These are phyloP conservation scores for Chloranthus sessilifolius DNA, from an alignment of 164 flowering plant species.

Conservation along the genomic window DNA sequence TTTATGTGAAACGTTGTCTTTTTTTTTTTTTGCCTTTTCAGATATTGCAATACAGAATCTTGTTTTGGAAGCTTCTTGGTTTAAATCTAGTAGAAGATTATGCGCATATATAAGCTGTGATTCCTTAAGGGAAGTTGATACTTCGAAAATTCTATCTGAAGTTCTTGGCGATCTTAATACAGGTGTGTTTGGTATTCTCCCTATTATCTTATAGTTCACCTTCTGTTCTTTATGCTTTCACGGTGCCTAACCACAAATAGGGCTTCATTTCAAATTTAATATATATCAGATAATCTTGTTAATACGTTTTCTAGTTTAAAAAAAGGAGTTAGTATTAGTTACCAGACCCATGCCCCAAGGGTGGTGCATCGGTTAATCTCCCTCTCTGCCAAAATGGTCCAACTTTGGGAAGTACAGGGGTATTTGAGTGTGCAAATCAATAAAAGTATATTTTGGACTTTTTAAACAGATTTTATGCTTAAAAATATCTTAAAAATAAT, in stretches of 20 bases:
- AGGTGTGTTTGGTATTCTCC: conserved; percentile 32
- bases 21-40: conserved; percentile 19
- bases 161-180: conserved; percentile 36
- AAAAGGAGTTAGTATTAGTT: background rate
- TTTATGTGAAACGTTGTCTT: conserved; percentile 1
- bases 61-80: conserved; percentile 84
- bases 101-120: conserved; percentile 93
- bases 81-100: conserved; percentile 63
- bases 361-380: too few relatives aligned
- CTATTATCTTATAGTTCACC: background rate
- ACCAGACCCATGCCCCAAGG: too few relatives aligned
- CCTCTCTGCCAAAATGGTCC: too few relatives aligned
- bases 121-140: conserved; percentile 84
- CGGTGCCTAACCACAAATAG: background rate
- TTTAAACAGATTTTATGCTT: too few relatives aligned
- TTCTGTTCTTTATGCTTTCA: background rate
- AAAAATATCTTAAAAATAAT: too few relatives aligned
- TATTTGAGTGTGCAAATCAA: too few relatives aligned
- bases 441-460: too few relatives aligned
- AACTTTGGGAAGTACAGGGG: too few relatives aligned
- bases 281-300: background rate
- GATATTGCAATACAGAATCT: conserved; percentile 70
- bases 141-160: conserved; percentile 52
- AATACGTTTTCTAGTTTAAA: background rate
- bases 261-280: background rate